Percentiles rank a stretch among this genome's conserved stretches.
These are phyloP conservation scores for Exophiala sp. DNA, from an alignment of 2,329 filamentous ascomycete species.

Conservation along the genomic window DNA sequence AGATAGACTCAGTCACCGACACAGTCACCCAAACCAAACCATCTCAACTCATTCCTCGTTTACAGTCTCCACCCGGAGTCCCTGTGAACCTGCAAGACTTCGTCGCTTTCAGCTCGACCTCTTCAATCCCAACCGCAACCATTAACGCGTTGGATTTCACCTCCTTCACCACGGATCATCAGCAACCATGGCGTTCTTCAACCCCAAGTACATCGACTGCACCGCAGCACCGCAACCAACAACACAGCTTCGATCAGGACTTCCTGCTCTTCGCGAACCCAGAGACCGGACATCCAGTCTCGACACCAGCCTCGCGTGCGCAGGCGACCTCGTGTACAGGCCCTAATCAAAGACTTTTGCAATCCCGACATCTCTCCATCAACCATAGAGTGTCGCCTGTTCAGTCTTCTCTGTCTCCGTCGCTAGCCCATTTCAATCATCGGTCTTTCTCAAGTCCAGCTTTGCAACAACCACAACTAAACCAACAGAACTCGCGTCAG, in stretches of 20 bases:
- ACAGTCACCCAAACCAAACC: conserved; percentile 16
- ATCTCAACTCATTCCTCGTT: conserved; percentile 29
- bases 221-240: conserved; percentile 26
- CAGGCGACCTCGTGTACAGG: conserved; percentile 32
- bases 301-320: conserved; percentile 29
- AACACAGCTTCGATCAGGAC: conserved; percentile 32
- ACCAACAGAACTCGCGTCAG: conserved; percentile 28
- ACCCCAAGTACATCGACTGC: conserved; percentile 33
- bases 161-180: conserved; percentile 37
- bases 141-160: conserved; percentile 33
- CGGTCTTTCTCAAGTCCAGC: conserved; percentile 27
- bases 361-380: conserved; percentile 28
- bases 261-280: conserved; percentile 34
- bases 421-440: conserved; percentile 21
- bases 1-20: conserved; percentile 28
- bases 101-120: conserved; percentile 29
- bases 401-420: conserved; percentile 24
- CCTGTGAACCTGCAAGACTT: conserved; percentile 31
- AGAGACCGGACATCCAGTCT: conserved; percentile 22
- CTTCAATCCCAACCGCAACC: conserved; percentile 32
- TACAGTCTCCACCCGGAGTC: conserved; percentile 33
- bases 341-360: conserved; percentile 29
- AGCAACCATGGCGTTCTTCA: conserved; percentile 34
- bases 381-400: conserved; percentile 26
- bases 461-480: conserved; percentile 23